These are phyloP conservation scores for Fusarium guadeloupense DNA, from an alignment of 2,329 filamentous ascomycete genomes.

Conservation along the genomic window DNA sequence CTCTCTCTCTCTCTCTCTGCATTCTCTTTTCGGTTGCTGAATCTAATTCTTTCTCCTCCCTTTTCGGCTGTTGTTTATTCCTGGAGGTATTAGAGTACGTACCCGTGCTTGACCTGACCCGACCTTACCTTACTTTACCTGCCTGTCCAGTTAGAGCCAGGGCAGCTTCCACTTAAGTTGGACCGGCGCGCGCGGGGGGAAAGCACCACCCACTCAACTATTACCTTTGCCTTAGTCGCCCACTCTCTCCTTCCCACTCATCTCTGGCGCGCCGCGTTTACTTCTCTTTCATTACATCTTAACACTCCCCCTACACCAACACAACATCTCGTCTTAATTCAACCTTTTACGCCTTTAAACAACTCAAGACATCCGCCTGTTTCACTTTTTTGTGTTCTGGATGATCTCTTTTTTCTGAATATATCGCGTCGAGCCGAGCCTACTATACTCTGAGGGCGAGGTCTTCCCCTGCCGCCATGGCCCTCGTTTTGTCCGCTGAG, in stretches of 20 bases:
- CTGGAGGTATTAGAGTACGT: constrained; percentile 27
- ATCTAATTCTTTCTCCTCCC: constrained; percentile 28
- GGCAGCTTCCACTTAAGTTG: constrained; percentile 22
- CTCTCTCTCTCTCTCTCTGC: constrained; percentile 11
- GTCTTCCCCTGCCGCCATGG: constrained; percentile 40
- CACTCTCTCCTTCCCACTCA: constrained; percentile 32
- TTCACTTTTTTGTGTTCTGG: constrained; percentile 1
- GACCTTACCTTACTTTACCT: constrained; percentile 11
- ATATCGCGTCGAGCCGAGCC: constrained; percentile 33
- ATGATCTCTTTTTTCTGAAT: constrained; percentile 23
- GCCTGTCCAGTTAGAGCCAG: constrained; percentile 21
- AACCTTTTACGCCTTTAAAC: background rate
- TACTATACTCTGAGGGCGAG: constrained; percentile 11
- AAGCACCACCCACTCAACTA: constrained; percentile 31
- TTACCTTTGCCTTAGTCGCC: constrained; percentile 25
- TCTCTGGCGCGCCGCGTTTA: constrained; percentile 38
- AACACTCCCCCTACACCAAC: constrained; percentile 8
- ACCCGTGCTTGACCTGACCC: constrained; percentile 7
- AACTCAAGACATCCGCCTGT: background rate
- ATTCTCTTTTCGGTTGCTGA: constrained; percentile 10
- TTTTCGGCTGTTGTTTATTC: constrained; percentile 27
- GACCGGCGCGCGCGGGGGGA: constrained; percentile 35
- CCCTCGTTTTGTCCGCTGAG: constrained; percentile 46
- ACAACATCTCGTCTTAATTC: constrained; percentile 1
- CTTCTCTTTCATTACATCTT: constrained; percentile 26